These are phyloP conservation scores for Phaeosphaeria sp. DNA, from an alignment of 2,329 filamentous ascomycete genomes.

Conservation along the genomic window DNA sequence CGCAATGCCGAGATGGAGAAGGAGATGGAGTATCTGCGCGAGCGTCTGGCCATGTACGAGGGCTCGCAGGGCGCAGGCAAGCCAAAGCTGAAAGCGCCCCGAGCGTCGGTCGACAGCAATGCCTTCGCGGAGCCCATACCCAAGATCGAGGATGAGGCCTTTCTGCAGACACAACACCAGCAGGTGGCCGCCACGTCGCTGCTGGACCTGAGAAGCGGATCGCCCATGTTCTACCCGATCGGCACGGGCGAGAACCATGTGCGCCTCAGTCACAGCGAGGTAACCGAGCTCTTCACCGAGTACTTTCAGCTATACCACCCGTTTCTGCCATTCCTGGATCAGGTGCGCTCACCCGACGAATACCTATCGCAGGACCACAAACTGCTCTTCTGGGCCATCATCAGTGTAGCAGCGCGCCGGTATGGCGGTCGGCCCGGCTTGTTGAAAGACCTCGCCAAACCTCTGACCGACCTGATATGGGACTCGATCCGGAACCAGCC, in stretches of 20 bases:
- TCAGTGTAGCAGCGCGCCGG: constrained; percentile 76
- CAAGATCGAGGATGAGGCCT: constrained; percentile 43
- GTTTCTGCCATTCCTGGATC: constrained; percentile 77
- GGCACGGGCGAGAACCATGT: constrained; percentile 53
- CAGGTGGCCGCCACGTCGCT: constrained; percentile 48
- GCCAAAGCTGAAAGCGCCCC: constrained; percentile 36
- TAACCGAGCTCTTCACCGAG: constrained; percentile 69
- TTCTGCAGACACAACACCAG: constrained; percentile 45
- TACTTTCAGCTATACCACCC: constrained; percentile 80
- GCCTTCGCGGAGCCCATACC: constrained; percentile 29
- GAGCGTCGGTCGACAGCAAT: constrained; percentile 27
- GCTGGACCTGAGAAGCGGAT: constrained; percentile 55
- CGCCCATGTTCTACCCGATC: constrained; percentile 65
- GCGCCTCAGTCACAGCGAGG: constrained; percentile 51
- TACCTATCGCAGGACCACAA: constrained; percentile 78
- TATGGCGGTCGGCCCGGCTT: constrained; percentile 69
- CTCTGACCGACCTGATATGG: constrained; percentile 76
- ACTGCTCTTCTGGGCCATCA: constrained; percentile 84
- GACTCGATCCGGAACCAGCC: constrained; percentile 79
- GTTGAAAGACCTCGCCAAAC: constrained; percentile 69
- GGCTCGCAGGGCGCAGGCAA: constrained; percentile 55
- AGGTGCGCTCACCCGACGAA: constrained; percentile 69
- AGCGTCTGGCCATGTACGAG: constrained; percentile 65
- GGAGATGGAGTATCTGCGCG: constrained; percentile 70
- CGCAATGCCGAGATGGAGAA: constrained; percentile 88